These are phyloP conservation scores for Malbranchea zuffiana DNA, from an alignment of 2,329 filamentous ascomycete species.

Conservation along the genomic window DNA sequence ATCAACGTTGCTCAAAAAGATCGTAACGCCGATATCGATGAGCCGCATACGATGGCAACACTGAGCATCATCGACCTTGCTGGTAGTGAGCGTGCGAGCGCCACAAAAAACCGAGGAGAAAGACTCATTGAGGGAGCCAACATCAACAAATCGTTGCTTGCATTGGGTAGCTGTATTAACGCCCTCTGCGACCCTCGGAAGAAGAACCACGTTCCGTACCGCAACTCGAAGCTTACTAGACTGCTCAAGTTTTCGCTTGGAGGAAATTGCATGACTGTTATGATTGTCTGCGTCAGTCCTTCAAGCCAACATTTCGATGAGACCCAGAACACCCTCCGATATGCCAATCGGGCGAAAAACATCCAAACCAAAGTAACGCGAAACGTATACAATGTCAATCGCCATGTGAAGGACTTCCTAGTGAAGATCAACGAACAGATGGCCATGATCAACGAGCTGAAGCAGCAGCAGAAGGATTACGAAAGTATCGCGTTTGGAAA, in stretches of 20 bases:
- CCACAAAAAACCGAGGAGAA: slow-evolving; percentile 91
- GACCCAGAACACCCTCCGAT: slow-evolving; percentile 93
- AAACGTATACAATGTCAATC: slow-evolving; percentile 97
- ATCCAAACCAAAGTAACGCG: slow-evolving; percentile 99
- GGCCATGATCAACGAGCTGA: slow-evolving; percentile 89
- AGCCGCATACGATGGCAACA: slow-evolving; percentile 96
- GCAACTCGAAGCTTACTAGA: slow-evolving; percentile 93
- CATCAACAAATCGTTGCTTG: slow-evolving; percentile 96
- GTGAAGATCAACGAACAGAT: slow-evolving; percentile 99
- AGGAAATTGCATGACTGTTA: slow-evolving; percentile 97
- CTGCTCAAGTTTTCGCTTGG: slow-evolving; percentile 94
- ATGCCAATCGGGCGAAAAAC: slow-evolving; percentile 96
- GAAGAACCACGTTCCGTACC: slow-evolving; percentile 87
- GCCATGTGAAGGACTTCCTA: slow-evolving; percentile 96
- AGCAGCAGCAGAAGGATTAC: slow-evolving; percentile 81
- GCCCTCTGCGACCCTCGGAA: slow-evolving; percentile 88
- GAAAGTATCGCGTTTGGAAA: slow-evolving; percentile 75
- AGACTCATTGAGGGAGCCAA: slow-evolving; percentile 88
- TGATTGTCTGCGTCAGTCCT: slow-evolving; percentile 97
- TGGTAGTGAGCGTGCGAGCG: slow-evolving; percentile 88
- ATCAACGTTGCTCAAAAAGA: slow-evolving; percentile 95
- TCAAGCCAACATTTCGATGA: slow-evolving; percentile 96
- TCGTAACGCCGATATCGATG: slow-evolving; percentile 79
- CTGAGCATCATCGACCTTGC: slow-evolving; percentile 96
- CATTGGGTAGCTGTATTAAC: slow-evolving; percentile 94